Evolutionary conservation across 1,139 yeast species (phyloP).

Genomic region (Saccharomyces hybrid): DNA sequence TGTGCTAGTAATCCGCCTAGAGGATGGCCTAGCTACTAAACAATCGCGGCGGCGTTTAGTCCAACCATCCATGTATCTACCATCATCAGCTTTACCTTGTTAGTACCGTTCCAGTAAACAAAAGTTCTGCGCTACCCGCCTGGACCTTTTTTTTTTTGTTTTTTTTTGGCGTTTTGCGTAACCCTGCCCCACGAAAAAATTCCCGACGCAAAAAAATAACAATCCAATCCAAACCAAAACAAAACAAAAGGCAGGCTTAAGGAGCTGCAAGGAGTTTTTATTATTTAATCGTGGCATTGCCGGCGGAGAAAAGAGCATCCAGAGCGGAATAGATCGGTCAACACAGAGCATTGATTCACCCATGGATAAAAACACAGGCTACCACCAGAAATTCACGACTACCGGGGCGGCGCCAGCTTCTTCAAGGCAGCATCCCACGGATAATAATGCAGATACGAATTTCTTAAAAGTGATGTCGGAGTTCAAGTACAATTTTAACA

Average conservation of each 20-base stretch:
- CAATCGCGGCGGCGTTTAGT: not conserved
- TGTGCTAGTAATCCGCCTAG: not conserved
- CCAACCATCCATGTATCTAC: not conserved
- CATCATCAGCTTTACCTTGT: not conserved
- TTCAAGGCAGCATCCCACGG: not conserved
- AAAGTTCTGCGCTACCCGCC: not conserved
- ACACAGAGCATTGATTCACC: not conserved
- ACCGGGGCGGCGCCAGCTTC: not conserved
- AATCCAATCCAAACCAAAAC: not conserved
- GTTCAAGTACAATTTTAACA: slow-evolving; percentile 24
- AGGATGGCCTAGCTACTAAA: not conserved
- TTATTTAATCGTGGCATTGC: not conserved
- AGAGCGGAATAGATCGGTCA: not conserved
- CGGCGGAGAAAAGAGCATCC: not conserved
- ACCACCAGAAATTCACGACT: not conserved
- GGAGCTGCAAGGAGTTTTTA: not conserved
- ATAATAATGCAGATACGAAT: slow-evolving; percentile 13
- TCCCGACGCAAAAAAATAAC: not conserved
- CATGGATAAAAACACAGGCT: not conserved
- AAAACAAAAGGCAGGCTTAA: not conserved
- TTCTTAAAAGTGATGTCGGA: slow-evolving; percentile 21
- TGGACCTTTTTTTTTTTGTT: not conserved
- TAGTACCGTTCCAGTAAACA: not conserved
- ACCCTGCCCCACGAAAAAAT: not conserved
- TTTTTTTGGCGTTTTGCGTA: not conserved